phyloP scores from a whole-genome alignment of 2,329 filamentous ascomycete genomes.

The Epichloe uncinata region DNA sequence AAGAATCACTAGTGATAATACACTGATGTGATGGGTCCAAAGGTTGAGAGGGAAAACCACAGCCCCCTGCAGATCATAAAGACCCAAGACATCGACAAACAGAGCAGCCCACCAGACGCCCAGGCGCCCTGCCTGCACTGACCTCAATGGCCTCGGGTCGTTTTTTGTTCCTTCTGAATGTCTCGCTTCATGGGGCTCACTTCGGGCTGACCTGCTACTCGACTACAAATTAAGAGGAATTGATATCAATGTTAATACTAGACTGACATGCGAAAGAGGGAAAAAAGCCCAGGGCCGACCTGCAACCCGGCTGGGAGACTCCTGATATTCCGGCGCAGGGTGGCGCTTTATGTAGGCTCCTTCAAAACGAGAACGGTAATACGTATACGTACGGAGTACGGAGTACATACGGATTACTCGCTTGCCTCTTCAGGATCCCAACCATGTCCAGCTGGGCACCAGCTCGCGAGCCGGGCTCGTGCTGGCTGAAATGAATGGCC shows the following conservation, averaged over 20 bases:
- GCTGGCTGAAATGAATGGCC: no score
- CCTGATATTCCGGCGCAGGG: background rate
- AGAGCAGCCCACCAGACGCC: background rate
- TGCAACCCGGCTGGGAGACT: no score
- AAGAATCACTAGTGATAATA: background rate
- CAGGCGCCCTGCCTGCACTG: background rate
- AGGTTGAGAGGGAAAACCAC: no score
- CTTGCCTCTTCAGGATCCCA: background rate
- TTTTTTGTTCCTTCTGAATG: background rate
- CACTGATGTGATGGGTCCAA: background rate
- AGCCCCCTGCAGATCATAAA: background rate
- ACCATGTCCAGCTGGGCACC: background rate
- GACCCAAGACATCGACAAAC: slow-evolving; percentile 1
- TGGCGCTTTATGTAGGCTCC: background rate
- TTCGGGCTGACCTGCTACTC: background rate
- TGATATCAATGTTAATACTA: no score
- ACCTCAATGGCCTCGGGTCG: background rate
- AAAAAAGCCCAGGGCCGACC: no score
- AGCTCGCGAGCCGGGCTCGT: no score
- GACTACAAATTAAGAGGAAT: background rate
- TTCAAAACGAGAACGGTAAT: no score
- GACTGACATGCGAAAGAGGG: no score
- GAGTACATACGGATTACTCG: no score
- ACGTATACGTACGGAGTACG: no score
- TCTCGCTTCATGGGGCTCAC: background rate